These are phyloP conservation scores for Beauveria rudraprayagi DNA, from an alignment of 2,329 filamentous ascomycete species.

Conservation along the genomic window DNA sequence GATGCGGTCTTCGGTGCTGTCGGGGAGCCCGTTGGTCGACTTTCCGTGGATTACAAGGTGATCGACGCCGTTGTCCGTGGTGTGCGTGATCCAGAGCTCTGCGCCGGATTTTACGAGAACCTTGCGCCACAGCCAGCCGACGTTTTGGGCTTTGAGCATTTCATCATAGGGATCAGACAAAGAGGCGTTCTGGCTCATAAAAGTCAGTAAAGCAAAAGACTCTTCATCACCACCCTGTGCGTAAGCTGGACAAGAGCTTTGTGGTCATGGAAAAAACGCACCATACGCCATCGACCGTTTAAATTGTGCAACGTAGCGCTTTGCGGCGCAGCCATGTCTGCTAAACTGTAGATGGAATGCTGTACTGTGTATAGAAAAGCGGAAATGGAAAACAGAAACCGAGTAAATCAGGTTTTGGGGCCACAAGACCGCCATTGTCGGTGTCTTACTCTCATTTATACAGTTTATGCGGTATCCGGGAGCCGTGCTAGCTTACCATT, in stretches of 20 bases:
- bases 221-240: too few relatives aligned
- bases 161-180: background rate
- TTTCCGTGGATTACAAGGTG: background rate
- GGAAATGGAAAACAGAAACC: background rate
- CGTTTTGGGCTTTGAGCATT: slow-evolving; percentile 1
- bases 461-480: too few relatives aligned
- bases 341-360: background rate
- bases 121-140: slow-evolving; percentile 4
- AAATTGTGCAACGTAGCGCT: background rate
- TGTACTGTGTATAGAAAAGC: background rate
- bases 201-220: background rate
- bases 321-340: background rate
- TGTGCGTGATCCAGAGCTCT: background rate
- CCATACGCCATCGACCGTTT: background rate
- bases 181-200: background rate
- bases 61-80: background rate
- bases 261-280: background rate
- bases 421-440: background rate
- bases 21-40: background rate
- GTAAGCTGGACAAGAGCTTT: too few relatives aligned
- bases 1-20: background rate
- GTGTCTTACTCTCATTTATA: background rate
- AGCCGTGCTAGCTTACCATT: too few relatives aligned
- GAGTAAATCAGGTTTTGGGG: background rate
- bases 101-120: background rate